These are phyloP conservation scores for Penicillium sp. DNA, from an alignment of 2,329 filamentous ascomycete genomes.

Conservation along the genomic window DNA sequence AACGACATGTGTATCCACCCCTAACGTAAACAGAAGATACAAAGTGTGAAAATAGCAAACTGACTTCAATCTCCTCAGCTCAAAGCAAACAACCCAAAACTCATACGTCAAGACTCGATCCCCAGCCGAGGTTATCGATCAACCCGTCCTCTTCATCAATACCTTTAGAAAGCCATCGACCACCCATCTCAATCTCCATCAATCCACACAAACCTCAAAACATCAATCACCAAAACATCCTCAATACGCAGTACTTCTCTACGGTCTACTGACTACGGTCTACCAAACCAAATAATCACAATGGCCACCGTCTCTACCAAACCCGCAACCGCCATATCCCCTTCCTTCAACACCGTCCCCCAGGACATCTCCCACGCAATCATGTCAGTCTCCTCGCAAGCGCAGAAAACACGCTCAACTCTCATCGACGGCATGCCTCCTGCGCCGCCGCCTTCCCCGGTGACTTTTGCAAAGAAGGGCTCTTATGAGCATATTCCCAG, in stretches of 20 bases:
- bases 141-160: background rate
- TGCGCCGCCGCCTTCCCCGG: conserved; percentile 22
- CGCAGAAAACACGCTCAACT: conserved; percentile 22
- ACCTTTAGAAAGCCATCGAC: background rate
- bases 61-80: conserved; percentile 1
- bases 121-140: conserved; percentile 10
- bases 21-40: background rate
- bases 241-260: background rate
- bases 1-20: conserved; percentile 1
- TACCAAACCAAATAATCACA: conserved; percentile 1
- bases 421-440: conserved; percentile 28
- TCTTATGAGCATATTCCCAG: conserved; percentile 19
- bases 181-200: background rate
- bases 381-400: conserved; percentile 34
- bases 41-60: conserved; percentile 4
- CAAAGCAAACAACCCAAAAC: background rate
- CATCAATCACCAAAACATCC: background rate
- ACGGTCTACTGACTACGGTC: too few species aligned
- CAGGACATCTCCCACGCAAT: conserved; percentile 42
- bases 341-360: conserved; percentile 23
- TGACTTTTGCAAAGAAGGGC: conserved; percentile 17
- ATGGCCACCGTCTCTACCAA: conserved; percentile 14
- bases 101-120: conserved; percentile 1
- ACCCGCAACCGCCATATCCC: conserved; percentile 23
- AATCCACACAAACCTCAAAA: too few species aligned